Percentiles rank a stretch among this genome's conserved stretches.
Evolutionary conservation across 306 rosid species (phyloP).

Genomic region (Inga oerstediana): DNA sequence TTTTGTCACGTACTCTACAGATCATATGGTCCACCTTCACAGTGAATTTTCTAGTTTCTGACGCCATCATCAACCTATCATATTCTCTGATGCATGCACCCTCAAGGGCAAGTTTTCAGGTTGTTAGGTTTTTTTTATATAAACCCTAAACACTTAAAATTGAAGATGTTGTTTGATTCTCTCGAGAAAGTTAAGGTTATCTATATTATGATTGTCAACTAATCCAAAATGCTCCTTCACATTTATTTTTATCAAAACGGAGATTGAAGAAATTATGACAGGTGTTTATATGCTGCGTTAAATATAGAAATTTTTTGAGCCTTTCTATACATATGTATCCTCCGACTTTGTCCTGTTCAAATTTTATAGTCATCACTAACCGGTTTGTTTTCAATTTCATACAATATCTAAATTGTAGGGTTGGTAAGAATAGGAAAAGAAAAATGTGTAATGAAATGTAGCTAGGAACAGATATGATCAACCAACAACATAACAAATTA

Average conservation of each 20-base stretch:
- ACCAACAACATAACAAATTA: neutral
- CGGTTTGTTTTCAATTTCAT: slow-evolving; percentile 1
- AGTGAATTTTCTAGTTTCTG: slow-evolving; percentile 13
- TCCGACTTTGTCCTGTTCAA: slow-evolving; percentile 15
- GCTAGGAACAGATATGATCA: slow-evolving; percentile 2
- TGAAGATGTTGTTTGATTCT: neutral
- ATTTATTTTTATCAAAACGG: neutral
- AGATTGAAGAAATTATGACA: slow-evolving; percentile 27
- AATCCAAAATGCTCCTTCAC: neutral
- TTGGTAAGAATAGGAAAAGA: slow-evolving; percentile 3
- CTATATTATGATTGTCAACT: neutral
- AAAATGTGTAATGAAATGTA: slow-evolving; percentile 25
- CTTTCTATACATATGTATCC: neutral
- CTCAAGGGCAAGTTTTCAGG: neutral
- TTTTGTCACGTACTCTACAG: slow-evolving; percentile 34
- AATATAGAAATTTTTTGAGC: slow-evolving; percentile 9
- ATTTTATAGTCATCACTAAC: neutral
- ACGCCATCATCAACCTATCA: neutral
- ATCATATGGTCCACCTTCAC: slow-evolving; percentile 48
- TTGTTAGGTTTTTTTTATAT: neutral
- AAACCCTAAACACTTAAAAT: neutral
- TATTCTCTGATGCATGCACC: slow-evolving; percentile 39
- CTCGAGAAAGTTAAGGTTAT: slow-evolving; percentile 28
- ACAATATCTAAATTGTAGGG: slow-evolving; percentile 24
- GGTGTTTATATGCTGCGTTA: neutral